Percentiles rank a stretch among this genome's conserved stretches.
These are phyloP conservation scores for Starmera dryadoides DNA, from an alignment of 805 yeast species.

Conservation along the genomic window DNA sequence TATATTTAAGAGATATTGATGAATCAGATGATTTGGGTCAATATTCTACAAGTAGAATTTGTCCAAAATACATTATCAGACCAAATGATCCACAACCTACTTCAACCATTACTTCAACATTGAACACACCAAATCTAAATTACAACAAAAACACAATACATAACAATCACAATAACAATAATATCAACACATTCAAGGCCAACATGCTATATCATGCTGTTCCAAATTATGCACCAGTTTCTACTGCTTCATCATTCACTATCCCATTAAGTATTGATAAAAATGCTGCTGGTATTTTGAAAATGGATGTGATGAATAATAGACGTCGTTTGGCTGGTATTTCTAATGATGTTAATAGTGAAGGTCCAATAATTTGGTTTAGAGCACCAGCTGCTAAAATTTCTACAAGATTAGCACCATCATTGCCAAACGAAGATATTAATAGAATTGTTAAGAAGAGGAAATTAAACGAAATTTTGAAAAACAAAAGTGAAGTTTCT, in stretches of 20 bases:
- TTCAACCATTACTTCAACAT: slow-evolving; percentile 7
- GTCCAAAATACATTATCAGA: slow-evolving; percentile 35
- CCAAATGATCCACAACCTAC: slow-evolving; percentile 32
- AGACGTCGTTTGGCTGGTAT: slow-evolving; percentile 19
- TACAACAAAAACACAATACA: slow-evolving; percentile 15
- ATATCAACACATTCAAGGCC: slow-evolving; percentile 8
- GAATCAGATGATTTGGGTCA: slow-evolving; percentile 81
- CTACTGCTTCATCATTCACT: slow-evolving; percentile 25
- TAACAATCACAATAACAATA: slow-evolving; percentile 12
- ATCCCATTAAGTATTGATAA: slow-evolving; percentile 18
- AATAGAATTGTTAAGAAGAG: slow-evolving; percentile 7
- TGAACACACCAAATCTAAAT: slow-evolving; percentile 13
- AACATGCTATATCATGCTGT: slow-evolving; percentile 17
- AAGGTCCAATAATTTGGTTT: slow-evolving; percentile 53
- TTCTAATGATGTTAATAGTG: slow-evolving; percentile 6
- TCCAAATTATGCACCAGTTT: slow-evolving; percentile 16
- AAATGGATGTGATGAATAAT: slow-evolving; percentile 26
- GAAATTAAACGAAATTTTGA: slow-evolving; percentile 18
- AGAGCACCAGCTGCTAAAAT: slow-evolving; percentile 56
- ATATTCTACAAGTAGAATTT: slow-evolving; percentile 43
- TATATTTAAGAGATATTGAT: slow-evolving; percentile 68
- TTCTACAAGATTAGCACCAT: slow-evolving; percentile 28
- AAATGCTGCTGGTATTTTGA: slow-evolving; percentile 18
- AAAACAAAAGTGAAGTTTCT: slow-evolving; percentile 9
- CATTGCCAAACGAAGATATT: slow-evolving; percentile 5